Evolutionary conservation across 305 asterid species (phyloP), one percentile per base, ranked within the genome.

Genomic region (Plantago coronopus): DNA sequence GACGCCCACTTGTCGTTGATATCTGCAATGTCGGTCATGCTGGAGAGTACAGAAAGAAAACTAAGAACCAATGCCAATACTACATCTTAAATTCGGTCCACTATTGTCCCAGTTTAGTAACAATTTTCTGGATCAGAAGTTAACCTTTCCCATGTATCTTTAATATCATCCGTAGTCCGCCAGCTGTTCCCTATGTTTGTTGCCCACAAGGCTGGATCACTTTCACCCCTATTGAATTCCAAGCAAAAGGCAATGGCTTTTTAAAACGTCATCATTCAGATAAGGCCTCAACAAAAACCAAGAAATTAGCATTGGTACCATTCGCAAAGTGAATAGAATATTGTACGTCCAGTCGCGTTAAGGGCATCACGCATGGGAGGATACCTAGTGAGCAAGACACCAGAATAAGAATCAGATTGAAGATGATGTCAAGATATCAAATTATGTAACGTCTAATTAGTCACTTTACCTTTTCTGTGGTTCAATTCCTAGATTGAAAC

Each of bases 321-420:
- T 73, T 93, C 99, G 64, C 99, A 93, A 57, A 93, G 79, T 17
- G 96, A 88, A 69, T 81, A 93, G 78, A 93, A 93, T 66, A 93
- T 83, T 22, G 82, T 16, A n/a, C 79, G 89, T 40, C 96, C 97
- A 63, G 91, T 85, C 54, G 76, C 83, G 71, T 89, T 89, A 57
- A 93, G 86, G 69, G 99, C 97, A 70, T 93, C 95, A 11, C 88
- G 94, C 99, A 93, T 93, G 20, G 89, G 91, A 38, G 99, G 97
- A 71, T 89, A 89, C 80, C 99, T 93, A 83, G 49, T 21, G 75
- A 57, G 58, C 25, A 43, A 63, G 51, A 48, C 48, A 42, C 37
- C 57, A 51, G 11, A 40, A 59, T 72, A 64, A 67, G 67, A 70
- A 57, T 62, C 60, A 56, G 55, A 55, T 34, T 48, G 19, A 29